Percentiles rank a stretch among this genome's conserved stretches.
Conservation (phyloP, 805 yeast genomes). For the Diddensiella santjacobensis region DNA sequence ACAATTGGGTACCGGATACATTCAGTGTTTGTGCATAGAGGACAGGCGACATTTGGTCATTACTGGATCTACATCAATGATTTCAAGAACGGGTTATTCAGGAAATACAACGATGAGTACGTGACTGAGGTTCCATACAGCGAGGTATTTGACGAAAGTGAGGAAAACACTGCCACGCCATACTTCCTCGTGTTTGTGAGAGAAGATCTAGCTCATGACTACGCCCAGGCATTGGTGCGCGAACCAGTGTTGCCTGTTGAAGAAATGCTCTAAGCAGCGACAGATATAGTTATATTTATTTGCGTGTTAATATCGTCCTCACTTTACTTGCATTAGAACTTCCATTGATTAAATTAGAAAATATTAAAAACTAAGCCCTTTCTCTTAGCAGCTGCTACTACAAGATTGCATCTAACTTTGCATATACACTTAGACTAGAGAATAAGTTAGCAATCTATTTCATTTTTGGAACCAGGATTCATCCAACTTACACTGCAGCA, state of each 20-base stretch:
- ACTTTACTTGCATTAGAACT: background rate
- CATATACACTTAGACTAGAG: conserved; percentile 61
- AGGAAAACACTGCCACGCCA: conserved; percentile 85
- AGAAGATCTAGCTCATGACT: conserved; percentile 47
- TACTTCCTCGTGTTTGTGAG: conserved; percentile 83
- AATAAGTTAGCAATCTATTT: too few relatives aligned
- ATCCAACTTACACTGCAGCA: conserved; percentile 63
- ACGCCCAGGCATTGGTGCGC: conserved; percentile 19
- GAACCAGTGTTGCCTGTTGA: too few relatives aligned
- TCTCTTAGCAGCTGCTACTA: conserved; percentile 31
- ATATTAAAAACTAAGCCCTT: background rate
- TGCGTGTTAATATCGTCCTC: background rate
- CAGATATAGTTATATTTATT: background rate
- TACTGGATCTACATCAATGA: conserved; percentile 95
- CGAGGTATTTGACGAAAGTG: conserved; percentile 35
- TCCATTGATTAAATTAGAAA: too few relatives aligned
- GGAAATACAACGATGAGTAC: conserved; percentile 93
- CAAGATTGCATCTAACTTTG: conserved; percentile 86
- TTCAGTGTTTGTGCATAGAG: conserved; percentile 91
- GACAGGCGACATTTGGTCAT: conserved; percentile 95
- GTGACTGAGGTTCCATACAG: conserved; percentile 72
- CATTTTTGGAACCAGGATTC: background rate
- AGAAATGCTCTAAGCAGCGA: too few relatives aligned
- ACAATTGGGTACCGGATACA: conserved; percentile 75
- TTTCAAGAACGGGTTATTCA: conserved; percentile 58